phyloP scores from a whole-genome alignment of 2,329 filamentous ascomycete species.

The Saccharata proteae region DNA sequence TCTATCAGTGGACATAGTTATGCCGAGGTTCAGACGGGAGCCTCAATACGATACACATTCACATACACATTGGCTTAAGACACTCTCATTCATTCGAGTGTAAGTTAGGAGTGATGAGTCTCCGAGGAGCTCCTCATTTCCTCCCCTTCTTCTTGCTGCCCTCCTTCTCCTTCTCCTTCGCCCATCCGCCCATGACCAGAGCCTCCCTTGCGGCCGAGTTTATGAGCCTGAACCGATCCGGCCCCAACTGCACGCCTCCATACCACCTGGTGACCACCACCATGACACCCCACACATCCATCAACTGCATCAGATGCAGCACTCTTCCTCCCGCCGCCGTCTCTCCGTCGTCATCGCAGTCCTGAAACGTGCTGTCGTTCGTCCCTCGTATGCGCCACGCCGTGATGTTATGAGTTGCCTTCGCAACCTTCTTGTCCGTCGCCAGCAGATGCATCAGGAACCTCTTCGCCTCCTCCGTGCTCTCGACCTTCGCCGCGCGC shows the following conservation, averaged over 20 bases:
- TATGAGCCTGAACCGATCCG: slow-evolving; percentile 81
- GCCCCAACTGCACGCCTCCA: slow-evolving; percentile 78
- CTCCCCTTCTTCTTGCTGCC: slow-evolving; percentile 22
- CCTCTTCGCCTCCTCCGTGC: slow-evolving; percentile 55
- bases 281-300: slow-evolving; percentile 86
- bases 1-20: too few species aligned
- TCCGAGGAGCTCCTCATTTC: too few species aligned
- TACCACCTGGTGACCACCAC: slow-evolving; percentile 95
- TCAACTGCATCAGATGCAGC: slow-evolving; percentile 83
- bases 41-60: too few species aligned
- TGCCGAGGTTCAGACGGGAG: too few species aligned
- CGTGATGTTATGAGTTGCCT: slow-evolving; percentile 88
- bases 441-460: slow-evolving; percentile 66
- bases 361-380: slow-evolving; percentile 55
- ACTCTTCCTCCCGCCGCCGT: slow-evolving; percentile 77
- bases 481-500: slow-evolving; percentile 57
- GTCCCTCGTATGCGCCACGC: slow-evolving; percentile 71
- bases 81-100: too few species aligned
- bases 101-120: too few species aligned
- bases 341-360: slow-evolving; percentile 95
- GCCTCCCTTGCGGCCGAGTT: slow-evolving; percentile 77
- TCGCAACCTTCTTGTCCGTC: slow-evolving; percentile 72
- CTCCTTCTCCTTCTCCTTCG: slow-evolving; percentile 26
- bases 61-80: too few species aligned
- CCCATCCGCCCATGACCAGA: slow-evolving; percentile 64